Base-by-base conservation (phyloP, 805 yeast genomes). In the Spathaspora sp. region DNA sequence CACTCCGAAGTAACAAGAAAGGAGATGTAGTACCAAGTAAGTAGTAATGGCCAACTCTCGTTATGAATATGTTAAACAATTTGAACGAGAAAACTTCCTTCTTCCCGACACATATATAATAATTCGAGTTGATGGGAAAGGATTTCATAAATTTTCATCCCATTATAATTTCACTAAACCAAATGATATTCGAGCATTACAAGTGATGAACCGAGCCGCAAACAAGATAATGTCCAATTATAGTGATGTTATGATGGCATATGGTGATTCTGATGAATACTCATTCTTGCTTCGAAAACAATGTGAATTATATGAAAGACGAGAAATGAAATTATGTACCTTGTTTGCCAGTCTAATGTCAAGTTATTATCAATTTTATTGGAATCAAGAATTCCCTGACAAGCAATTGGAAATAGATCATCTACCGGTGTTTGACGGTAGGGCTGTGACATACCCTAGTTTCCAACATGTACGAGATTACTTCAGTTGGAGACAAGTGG, bases 231-330 rank as follows among this genome's bases (percentile, higher is more conserved):
- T 88, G 73, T 67, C 76, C 31, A 75, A 79, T 39, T 80, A 89
- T 42, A 81, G 87, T 8, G 98, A 94, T 55, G 78, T 89, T 0
- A 61, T 85, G 9, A 56, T 92, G 65, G 96, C 97, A 0, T 94
- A 87, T 64, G 99, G 99, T 0, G 98, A 94, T 61, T 86, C 96
- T 39, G 99, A 94, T 67, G 99, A 94, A 70, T 94, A 87, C 64
- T 86, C 93, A 12, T 93, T 93, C 66, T 79, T 93, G 5, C 68
- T 94, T 49, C 72, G 83, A 32, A 80, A 77, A 44, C 74, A 74
- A 31, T 83, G 94, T n/a, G 70, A 69, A 1, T 65, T 93, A 53
- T 93, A 86, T 61, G 96, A 92, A 57, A 74, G 98, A 60, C 71
- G 99, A 53, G 92, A 87, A 55, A 78, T 82, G 67, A 94, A 94